Evolutionary conservation across 768 basidiomycete species (phyloP), one percentile per base, ranked within the genome.

Genomic region (Boletus reticuloceps): DNA sequence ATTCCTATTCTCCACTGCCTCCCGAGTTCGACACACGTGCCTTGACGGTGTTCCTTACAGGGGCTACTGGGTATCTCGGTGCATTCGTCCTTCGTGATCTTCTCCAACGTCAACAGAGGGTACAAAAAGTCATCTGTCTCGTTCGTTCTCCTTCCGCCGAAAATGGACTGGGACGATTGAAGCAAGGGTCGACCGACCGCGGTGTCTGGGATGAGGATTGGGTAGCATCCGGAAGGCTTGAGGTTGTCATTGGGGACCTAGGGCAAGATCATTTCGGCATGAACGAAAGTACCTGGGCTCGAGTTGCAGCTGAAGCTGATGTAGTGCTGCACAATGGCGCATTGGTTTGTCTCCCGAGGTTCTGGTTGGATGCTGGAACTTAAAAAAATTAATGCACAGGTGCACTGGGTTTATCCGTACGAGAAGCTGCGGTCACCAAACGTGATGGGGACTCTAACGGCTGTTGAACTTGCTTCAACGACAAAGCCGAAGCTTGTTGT

Each of bases 341-440:
- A n/a, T 72, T 98, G 71, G 96, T 95, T 62, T 55, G 88, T 78
- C n/a, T 6, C 31, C 55, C n/a, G 38, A 36, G 3, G 31, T 48
- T 32, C 25, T 29, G 17, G 19, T 45, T 14, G n/a, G 6, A 8
- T 5, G 7, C 17, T 22, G 42, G 16, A 34, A 32, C 36, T 55
- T 39, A 62, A n/a, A 51, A 42, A 20, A 34, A 25, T 16, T 34
- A n/a, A 11, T 19, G 34, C 31, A 25, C 65, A 94, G 92, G 93
- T 98, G 14, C 97, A 99, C 67, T 99, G 97, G 97, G 92, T 99
- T 4, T 99, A 97, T 71, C 94, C 94, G 0, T 99, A 99, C 73
- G 88, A 95, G 68, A 93, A 86, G 69, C 79, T 99, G 12, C 89
- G 95, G 8, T 79, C 87, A 0, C 83, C 95, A 14, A 99, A 99